Conservation (phyloP, 1,284 basidiomycete species). For the Phellopilus nigrolimitatus region DNA sequence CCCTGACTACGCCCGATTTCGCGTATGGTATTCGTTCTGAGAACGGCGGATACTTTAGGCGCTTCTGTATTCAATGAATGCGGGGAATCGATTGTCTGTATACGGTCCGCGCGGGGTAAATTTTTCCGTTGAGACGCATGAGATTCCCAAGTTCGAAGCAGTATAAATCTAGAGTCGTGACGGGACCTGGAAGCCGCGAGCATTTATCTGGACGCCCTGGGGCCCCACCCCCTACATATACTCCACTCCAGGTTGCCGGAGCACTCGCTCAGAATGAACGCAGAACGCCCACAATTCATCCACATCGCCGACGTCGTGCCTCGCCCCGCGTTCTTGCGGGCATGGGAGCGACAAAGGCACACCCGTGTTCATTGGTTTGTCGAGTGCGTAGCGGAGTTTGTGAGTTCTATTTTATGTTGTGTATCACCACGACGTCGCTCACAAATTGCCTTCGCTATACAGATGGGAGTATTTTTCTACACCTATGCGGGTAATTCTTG, state of each 20-base stretch:
- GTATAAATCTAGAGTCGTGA: too few species aligned
- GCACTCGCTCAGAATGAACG: conserved; percentile 13
- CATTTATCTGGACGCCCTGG: too few species aligned
- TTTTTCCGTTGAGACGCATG: too few species aligned
- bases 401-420: conserved; percentile 29
- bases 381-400: conserved; percentile 57
- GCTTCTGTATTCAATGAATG: too few species aligned
- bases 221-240: too few species aligned
- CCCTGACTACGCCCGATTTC: too few species aligned
- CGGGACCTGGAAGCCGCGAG: not conserved
- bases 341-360: conserved; percentile 54
- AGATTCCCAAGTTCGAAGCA: too few species aligned
- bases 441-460: conserved; percentile 25
- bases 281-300: conserved; percentile 26
- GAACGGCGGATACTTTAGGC: too few species aligned
- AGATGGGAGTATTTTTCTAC: conserved; percentile 44
- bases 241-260: too few species aligned
- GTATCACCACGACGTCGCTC: conserved; percentile 32
- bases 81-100: too few species aligned
- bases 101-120: too few species aligned
- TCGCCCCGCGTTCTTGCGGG: conserved; percentile 36
- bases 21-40: too few species aligned
- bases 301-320: conserved; percentile 38
- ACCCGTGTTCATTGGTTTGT: conserved; percentile 45
- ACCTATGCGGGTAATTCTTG: conserved; percentile 45